Evolutionary conservation across 2,329 filamentous ascomycete genomes (phyloP), one percentile per base, ranked within the genome.

Genomic region (Ophiosphaerella narmari): DNA sequence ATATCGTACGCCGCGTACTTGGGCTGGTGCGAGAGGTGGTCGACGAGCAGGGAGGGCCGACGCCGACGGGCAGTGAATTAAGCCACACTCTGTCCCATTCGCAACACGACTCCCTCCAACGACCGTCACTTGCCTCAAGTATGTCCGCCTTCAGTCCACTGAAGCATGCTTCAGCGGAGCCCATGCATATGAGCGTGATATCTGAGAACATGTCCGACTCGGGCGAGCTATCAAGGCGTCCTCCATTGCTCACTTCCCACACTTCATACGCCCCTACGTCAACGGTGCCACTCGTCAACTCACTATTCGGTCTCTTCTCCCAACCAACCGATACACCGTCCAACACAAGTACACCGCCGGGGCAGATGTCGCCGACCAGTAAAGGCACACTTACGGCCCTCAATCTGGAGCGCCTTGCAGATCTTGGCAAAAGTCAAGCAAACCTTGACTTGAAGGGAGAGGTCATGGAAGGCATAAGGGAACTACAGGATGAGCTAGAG

Each of bases 401-500:
- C 13, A 72, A 72, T 39, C 56, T 74, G 14, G 68, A 73, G 47
- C 64, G 78, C 67, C 57, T 75, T 62, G 44, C 61, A 16, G 70
- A 71, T 23, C 74, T 80, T 11, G 71, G 72, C 58, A 64, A 57
- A 50, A 65, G 59, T 41, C 55, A 62, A 70, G 65, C 73, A 78
- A 46, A 57, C 33, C 82, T 89, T 52, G 88, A 95, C 55, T 80
- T 97, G 50, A 89, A 91, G 53, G 90, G 90, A 12, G 94, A 97
- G 74, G 88, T 97, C 23, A 87, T 97, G 59, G 90, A 94, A 63
- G 94, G 92, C 36, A 97, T 99, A 65, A 87, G 91, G 65, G 94
- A 99, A 72, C 91, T 99, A 52, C 89, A 96, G 73, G 94, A 99
- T 68, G 94, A 99, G 75, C 86, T 99, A 48, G 88, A 89, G 59